Conservation (phyloP, 169 alveolate species). For the Amoebophrya sp. region DNA sequence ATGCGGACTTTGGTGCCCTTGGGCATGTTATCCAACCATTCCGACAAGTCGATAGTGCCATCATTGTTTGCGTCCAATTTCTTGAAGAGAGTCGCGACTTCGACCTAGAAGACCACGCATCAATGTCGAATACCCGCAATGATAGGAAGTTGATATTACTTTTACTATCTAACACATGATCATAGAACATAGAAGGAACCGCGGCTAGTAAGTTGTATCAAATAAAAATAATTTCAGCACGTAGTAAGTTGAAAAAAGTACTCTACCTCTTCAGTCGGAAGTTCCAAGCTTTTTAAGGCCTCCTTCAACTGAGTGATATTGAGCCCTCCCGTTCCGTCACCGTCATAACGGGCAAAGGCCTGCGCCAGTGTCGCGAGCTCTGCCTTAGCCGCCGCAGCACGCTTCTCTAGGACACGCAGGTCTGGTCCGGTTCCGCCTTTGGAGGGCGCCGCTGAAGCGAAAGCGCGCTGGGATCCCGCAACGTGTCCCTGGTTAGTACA, state of each 20-base stretch:
- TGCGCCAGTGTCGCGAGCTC: background rate
- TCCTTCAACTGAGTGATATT: background rate
- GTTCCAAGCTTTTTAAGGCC: conserved; percentile 20
- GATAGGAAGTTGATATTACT: background rate
- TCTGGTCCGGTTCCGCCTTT: too few species aligned
- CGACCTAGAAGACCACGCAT: too few species aligned
- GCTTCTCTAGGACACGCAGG: background rate
- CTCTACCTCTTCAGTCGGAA: conserved; percentile 41
- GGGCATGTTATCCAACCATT: conserved; percentile 50
- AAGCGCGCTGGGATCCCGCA: too few species aligned
- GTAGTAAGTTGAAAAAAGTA: too few species aligned
- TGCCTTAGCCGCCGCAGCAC: background rate
- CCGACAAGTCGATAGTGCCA: conserved; percentile 35
- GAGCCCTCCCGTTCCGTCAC: background rate
- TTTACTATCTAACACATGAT: too few species aligned
- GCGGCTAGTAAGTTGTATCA: too few species aligned
- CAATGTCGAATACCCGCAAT: background rate
- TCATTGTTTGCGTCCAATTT: conserved; percentile 39
- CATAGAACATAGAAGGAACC: too few species aligned
- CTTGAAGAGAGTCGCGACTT: conserved; percentile 37
- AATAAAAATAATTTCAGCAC: too few species aligned
- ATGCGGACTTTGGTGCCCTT: conserved; percentile 38
- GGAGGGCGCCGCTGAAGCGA: too few species aligned
- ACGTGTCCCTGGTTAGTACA: too few species aligned
- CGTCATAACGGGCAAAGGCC: background rate